Evolutionary conservation across 352 stramenopile genomes (phyloP).

Genomic region (Phytophthora pseudosyringae): DNA sequence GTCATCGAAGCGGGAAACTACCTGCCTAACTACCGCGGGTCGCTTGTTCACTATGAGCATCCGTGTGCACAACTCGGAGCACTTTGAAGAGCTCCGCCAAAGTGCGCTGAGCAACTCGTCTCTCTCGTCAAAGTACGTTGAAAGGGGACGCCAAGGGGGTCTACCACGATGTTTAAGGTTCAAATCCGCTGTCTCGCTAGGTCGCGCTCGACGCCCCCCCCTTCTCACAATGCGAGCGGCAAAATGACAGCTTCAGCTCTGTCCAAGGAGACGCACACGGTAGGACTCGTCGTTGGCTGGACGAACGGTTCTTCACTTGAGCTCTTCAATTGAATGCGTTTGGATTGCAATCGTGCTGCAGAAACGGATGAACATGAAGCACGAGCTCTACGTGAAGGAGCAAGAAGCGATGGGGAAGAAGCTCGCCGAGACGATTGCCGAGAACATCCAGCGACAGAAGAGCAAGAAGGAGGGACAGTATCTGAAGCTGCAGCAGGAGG

Average conservation of each 20-base stretch:
- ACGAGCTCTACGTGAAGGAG: slow-evolving; percentile 77
- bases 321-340: too few relatives aligned
- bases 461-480: slow-evolving; percentile 74
- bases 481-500: slow-evolving; percentile 70
- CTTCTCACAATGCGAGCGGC: slow-evolving; percentile 19
- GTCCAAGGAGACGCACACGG: slow-evolving; percentile 65
- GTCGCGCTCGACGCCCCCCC: slow-evolving; percentile 24
- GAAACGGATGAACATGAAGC: slow-evolving; percentile 78
- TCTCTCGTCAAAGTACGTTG: slow-evolving; percentile 33
- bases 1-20: not conserved
- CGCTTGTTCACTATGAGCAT: slow-evolving; percentile 55
- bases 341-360: slow-evolving; percentile 12
- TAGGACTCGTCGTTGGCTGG: not conserved
- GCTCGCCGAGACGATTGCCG: slow-evolving; percentile 62
- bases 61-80: slow-evolving; percentile 76
- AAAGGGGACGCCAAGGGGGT: slow-evolving; percentile 1
- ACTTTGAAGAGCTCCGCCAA: slow-evolving; percentile 76
- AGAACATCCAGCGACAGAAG: slow-evolving; percentile 69
- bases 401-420: slow-evolving; percentile 70
- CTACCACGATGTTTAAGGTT: not conserved
- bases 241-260: slow-evolving; percentile 51
- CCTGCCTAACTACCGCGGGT: not conserved
- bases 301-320: too few relatives aligned
- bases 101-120: slow-evolving; percentile 48
- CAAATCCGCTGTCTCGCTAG: not conserved